phyloP scores from a whole-genome alignment of 306 rosid genomes.

The Trifolium pratense region DNA sequence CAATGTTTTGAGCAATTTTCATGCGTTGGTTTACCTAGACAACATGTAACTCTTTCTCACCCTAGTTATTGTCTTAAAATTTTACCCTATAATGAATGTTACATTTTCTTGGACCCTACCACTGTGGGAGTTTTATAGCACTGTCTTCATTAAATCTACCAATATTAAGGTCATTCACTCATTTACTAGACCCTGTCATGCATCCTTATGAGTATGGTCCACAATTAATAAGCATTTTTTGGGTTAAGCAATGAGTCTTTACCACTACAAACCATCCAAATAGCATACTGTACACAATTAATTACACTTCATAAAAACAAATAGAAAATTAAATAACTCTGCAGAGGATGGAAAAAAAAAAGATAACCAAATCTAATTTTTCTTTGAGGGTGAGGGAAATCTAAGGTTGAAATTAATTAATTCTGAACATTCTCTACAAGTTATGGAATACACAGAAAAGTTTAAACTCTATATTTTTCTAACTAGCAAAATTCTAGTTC shows the following conservation, averaged over 20 bases:
- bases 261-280: neutral
- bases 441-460: slow-evolving; percentile 54
- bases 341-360: neutral
- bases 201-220: slow-evolving; percentile 4
- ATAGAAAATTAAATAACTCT: neutral
- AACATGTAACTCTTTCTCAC: neutral
- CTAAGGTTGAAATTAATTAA: slow-evolving; percentile 42
- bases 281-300: slow-evolving; percentile 5
- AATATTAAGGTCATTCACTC: neutral
- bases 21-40: neutral
- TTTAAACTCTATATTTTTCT: slow-evolving; percentile 50
- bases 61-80: neutral
- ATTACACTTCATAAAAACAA: slow-evolving; percentile 22
- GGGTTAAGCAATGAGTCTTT: neutral
- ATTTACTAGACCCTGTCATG: slow-evolving; percentile 21
- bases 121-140: neutral
- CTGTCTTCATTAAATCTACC: slow-evolving; percentile 8
- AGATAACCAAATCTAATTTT: slow-evolving; percentile 2
- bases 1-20: neutral
- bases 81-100: neutral
- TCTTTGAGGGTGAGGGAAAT: neutral
- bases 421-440: slow-evolving; percentile 52
- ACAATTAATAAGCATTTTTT: slow-evolving; percentile 1
- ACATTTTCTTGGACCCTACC: slow-evolving; percentile 1
- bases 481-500: slow-evolving; percentile 50